Conservation (phyloP, 2,329 filamentous ascomycete species). For the Penicillium sp. region DNA sequence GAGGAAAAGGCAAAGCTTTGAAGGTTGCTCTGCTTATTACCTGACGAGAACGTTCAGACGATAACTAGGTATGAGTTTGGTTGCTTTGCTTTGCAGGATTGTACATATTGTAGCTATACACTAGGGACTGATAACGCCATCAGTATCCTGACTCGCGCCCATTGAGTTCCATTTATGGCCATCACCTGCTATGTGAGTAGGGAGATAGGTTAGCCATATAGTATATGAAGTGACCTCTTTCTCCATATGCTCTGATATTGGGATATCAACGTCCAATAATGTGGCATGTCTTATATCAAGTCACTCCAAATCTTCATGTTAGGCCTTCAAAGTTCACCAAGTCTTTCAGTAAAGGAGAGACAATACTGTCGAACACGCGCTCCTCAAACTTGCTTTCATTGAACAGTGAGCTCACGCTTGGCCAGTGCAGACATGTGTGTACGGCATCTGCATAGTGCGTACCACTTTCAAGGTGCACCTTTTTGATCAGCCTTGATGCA, state of each 20-base stretch:
- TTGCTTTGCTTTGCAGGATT: background rate
- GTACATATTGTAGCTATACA: slow-evolving; percentile 7
- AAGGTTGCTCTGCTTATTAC: background rate
- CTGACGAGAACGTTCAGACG: background rate
- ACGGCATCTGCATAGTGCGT: slow-evolving; percentile 9
- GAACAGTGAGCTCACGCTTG: background rate
- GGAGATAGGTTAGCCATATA: too few species aligned
- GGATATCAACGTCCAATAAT: too few species aligned
- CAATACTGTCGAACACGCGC: slow-evolving; percentile 10
- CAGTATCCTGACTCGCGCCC: background rate
- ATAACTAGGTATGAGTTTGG: background rate
- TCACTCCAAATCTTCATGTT: background rate
- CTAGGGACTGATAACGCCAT: background rate
- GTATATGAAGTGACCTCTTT: too few species aligned
- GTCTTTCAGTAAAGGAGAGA: slow-evolving; percentile 11
- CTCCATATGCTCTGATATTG: too few species aligned
- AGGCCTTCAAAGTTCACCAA: slow-evolving; percentile 11
- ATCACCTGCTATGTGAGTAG: background rate
- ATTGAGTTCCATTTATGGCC: background rate
- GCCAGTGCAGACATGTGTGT: slow-evolving; percentile 9
- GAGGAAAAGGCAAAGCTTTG: slow-evolving; percentile 59
- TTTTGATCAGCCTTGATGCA: slow-evolving; percentile 2
- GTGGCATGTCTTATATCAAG: too few species aligned
- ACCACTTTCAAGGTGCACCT: slow-evolving; percentile 5
- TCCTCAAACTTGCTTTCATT: slow-evolving; percentile 5